A percentile compares a stretch with the other conserved stretches of the same genome.
phyloP scores from a whole-genome alignment of 1,284 basidiomycete genomes.

The Rhodofomes roseus region DNA sequence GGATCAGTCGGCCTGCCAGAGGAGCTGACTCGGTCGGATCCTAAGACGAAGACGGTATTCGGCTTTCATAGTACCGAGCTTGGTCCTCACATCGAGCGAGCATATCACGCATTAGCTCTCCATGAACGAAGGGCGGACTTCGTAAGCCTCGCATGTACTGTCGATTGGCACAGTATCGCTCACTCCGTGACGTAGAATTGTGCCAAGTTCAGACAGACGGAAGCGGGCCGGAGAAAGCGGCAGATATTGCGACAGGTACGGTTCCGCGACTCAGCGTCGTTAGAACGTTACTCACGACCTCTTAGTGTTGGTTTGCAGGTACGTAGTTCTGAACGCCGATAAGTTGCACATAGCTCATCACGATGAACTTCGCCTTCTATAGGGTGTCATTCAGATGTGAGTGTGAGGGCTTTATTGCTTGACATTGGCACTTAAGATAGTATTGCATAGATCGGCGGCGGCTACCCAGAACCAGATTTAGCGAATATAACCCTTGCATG shows the following conservation, averaged over 20 bases:
- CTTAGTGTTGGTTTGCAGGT: conserved; percentile 71
- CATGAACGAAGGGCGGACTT: conserved; percentile 65
- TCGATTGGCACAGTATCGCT: neutral
- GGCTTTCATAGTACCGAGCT: conserved; percentile 58
- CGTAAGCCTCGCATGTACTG: conserved; percentile 45
- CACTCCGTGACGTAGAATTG: conserved; percentile 40
- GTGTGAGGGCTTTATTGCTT: neutral
- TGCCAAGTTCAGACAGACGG: conserved; percentile 58
- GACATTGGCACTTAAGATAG: neutral
- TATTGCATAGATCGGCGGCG: conserved; percentile 57
- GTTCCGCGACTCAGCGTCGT: neutral
- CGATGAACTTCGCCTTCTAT: neutral
- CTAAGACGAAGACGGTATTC: conserved; percentile 45
- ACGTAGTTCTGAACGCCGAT: neutral
- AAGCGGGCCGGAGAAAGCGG: conserved; percentile 45
- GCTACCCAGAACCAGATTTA: conserved; percentile 64
- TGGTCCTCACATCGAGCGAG: conserved; percentile 59
- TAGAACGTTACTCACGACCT: neutral
- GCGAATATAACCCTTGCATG: conserved; percentile 61
- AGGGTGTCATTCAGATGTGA: conserved; percentile 16
- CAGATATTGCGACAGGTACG: conserved; percentile 58
- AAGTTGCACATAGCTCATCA: neutral
- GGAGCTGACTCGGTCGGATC: conserved; percentile 46
- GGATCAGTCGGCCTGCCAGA: conserved; percentile 65
- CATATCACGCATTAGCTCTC: conserved; percentile 65